phyloP scores from a whole-genome alignment of 2,329 filamentous ascomycete genomes.

The Clarireedia paspali region DNA sequence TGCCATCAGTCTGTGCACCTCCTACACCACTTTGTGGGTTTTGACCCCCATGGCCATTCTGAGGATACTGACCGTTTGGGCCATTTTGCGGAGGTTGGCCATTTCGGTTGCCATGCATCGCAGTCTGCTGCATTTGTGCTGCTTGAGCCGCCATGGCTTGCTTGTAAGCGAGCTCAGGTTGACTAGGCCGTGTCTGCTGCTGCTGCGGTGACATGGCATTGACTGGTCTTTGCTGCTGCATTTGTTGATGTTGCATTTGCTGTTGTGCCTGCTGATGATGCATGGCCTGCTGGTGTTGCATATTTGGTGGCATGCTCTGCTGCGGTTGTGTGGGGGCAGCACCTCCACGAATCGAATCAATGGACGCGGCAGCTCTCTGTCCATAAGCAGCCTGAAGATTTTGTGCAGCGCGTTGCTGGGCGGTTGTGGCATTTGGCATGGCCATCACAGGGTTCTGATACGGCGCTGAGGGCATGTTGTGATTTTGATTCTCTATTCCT shows the following conservation, averaged over 20 bases:
- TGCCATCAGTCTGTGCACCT: constrained; percentile 68
- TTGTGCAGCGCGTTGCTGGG: constrained; percentile 47
- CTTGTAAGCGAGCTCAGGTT: constrained; percentile 2
- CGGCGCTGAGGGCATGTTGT: constrained; percentile 10
- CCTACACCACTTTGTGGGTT: constrained; percentile 34
- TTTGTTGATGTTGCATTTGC: constrained; percentile 18
- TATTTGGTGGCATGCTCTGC: constrained; percentile 21
- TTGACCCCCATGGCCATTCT: constrained; percentile 28
- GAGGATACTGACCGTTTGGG: constrained; percentile 23
- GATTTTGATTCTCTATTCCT: constrained; percentile 26
- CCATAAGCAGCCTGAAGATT: constrained; percentile 55
- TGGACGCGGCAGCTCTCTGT: constrained; percentile 55
- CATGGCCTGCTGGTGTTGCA: constrained; percentile 27
- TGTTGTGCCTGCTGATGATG: constrained; percentile 24
- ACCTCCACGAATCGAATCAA: constrained; percentile 47
- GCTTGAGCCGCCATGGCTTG: not conserved
- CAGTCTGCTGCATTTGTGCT: constrained; percentile 1
- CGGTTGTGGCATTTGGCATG: constrained; percentile 31
- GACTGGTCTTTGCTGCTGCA: not conserved
- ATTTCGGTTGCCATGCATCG: constrained; percentile 9
- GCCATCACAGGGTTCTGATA: constrained; percentile 24
- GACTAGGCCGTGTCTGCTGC: not conserved
- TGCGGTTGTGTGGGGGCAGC: constrained; percentile 21
- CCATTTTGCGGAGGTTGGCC: constrained; percentile 28
- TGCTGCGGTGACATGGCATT: not conserved